Base-by-base conservation (phyloP, 306 rosid genomes). In the Lotus japonicus region DNA sequence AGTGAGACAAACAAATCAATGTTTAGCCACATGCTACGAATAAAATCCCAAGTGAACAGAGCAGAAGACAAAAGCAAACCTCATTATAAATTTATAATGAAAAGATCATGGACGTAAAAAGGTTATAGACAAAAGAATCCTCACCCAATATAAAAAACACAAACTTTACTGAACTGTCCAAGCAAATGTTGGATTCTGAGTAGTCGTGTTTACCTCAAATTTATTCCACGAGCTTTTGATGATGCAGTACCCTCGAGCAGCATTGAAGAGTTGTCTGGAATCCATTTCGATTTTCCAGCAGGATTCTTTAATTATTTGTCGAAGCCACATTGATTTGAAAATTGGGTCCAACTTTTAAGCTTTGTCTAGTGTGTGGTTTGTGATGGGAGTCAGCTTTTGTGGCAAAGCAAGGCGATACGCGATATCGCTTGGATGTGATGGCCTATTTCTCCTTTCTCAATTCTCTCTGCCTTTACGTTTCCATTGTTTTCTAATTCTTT, bases 401-500 rank as follows among this genome's bases (percentile, higher is more conserved):
- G 5, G 19, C 33, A 77, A 77, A 70, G 68, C 38, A 61, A 43
- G 3, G 9, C 7, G 77, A 70, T 77, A 33, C 81, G 66, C 76
- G 8, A 77, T 61, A 69, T 77, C 80, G 18, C 12, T 10, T 6
- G 7, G 76, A 76, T 77, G 81, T 69, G 76, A 77, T 77, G 58
- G 12, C 80, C 75, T 31, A 26, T 26, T 12, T 31, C 3, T 11
- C 15, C n/a, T n/a, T 17, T 31, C 41, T 8, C 21, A 7, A 12
- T 36, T 33, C 53, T 11, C 11, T 26, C 31, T 26, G 4, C 31
- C 31, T 26, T 26, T 26, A 26, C 2, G 31, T 7, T 0, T 38
- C n/a, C 13, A 36, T 38, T 19, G 42, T 68, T 71, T 59, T 49
- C 53, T 10, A 43, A 41, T 41, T 26, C 65, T 54, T 19, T 38